phyloP scores from a whole-genome alignment of 2,329 filamentous ascomycete species.

The Seiridium cupressi region DNA sequence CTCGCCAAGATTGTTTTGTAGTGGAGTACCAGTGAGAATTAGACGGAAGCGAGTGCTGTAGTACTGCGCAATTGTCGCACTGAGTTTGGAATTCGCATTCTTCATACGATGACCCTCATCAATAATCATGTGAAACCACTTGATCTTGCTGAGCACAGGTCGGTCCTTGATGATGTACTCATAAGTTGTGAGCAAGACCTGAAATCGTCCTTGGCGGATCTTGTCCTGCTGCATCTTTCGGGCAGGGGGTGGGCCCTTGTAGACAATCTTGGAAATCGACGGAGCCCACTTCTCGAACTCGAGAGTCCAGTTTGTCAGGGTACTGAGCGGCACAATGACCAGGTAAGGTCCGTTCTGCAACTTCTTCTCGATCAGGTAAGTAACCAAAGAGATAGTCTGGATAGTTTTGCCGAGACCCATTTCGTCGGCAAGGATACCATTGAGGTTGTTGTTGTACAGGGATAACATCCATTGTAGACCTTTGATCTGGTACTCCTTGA shows the following conservation, averaged over 20 bases:
- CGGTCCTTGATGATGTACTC: slow-evolving; percentile 99
- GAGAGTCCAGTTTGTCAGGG: slow-evolving; percentile 96
- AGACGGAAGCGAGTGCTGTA: slow-evolving; percentile 93
- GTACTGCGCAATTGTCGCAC: slow-evolving; percentile 90
- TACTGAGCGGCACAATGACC: slow-evolving; percentile 95
- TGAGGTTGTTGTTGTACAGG: slow-evolving; percentile 99
- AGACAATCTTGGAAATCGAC: slow-evolving; percentile 80
- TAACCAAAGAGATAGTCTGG: slow-evolving; percentile 96
- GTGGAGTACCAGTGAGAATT: slow-evolving; percentile 93
- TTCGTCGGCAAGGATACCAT: slow-evolving; percentile 96
- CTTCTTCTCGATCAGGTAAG: slow-evolving; percentile 95
- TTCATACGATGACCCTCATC: slow-evolving; percentile 99
- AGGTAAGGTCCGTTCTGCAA: slow-evolving; percentile 87
- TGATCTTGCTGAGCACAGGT: slow-evolving; percentile 93
- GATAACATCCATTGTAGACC: slow-evolving; percentile 99
- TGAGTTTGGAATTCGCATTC: slow-evolving; percentile 94
- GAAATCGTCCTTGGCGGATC: slow-evolving; percentile 92
- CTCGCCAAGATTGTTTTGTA: slow-evolving; percentile 96
- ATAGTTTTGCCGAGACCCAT: slow-evolving; percentile 99
- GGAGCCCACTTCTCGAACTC: slow-evolving; percentile 99
- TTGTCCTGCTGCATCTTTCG: slow-evolving; percentile 90
- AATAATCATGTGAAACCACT: slow-evolving; percentile 99
- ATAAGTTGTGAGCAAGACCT: slow-evolving; percentile 95
- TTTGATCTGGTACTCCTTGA: slow-evolving; percentile 98
- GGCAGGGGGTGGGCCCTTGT: slow-evolving; percentile 89